Evolutionary conservation across 2,329 filamentous ascomycete genomes (phyloP), one percentile per base, ranked within the genome.

Genomic region (Pseudodiploospora longispora): DNA sequence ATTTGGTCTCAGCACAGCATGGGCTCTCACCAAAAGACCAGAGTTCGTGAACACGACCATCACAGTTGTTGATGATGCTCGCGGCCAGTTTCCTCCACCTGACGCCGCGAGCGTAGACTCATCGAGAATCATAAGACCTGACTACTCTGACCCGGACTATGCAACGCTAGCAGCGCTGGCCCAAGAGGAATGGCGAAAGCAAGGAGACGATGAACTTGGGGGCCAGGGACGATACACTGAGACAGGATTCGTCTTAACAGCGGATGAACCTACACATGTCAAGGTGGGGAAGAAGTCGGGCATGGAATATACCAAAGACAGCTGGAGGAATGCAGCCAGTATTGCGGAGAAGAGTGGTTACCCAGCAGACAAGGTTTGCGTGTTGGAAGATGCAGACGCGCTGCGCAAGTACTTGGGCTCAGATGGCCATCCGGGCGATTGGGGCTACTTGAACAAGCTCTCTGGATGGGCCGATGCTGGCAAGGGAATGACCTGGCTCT

Each of bases 391-490:
- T 30, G 54, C 59, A 8, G 58, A 64, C 29, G 69, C 67, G 27
- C 68, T 83, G 42, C 63, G 64, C 34, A 57, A 59, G 4, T 64
- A 60, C 6, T 58, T 76, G 30, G 67, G 69, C 8, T 75, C 70
- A 0, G 68, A 70, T 6, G 75, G 72, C 36, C 63, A 66, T 46
- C 73, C 72, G 30, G 86, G 80, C 10, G 74, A 72, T 50, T 80
- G 72, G 71, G 87, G 83, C 27, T 94, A 90, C 62, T 64, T 85
- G 43, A 94, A 95, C 61, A 72, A 73, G 42, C 70, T 74, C 29
- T 84, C 82, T 34, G 88, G 88, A 5, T 95, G 88, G 88, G 87
- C 84, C 3, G 76, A 95, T 59, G 87, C 87, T 0, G 82, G 82
- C 49, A 75, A 73, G 38, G 78, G 74, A 10, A 86, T 91, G 80